Conservation (phyloP, 768 basidiomycete genomes). For the Lactarius hatsudake region DNA sequence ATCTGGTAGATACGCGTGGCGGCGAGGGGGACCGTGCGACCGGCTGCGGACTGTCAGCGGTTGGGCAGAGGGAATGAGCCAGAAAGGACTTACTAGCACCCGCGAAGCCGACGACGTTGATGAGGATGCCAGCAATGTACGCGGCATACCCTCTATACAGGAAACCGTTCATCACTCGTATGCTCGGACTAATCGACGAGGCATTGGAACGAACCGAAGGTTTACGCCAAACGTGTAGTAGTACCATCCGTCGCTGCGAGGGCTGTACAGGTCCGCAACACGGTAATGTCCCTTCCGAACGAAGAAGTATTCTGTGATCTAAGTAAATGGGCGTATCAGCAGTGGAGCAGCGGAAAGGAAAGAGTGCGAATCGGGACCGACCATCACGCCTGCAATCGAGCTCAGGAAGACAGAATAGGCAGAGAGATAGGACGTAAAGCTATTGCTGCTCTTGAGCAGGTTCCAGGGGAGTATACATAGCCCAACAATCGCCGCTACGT, state of each 20-base stretch:
- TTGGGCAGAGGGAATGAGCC: background rate
- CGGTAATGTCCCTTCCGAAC: constrained; percentile 67
- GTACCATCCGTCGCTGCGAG: constrained; percentile 61
- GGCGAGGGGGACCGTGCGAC: constrained; percentile 57
- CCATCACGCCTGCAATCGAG: constrained; percentile 81
- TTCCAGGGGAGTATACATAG: constrained; percentile 78
- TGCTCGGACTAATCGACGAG: background rate
- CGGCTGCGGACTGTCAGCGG: constrained; percentile 38
- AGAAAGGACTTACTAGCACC: constrained; percentile 55
- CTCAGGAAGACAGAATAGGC: constrained; percentile 80
- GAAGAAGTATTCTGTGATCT: constrained; percentile 80
- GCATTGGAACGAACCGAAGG: constrained; percentile 45
- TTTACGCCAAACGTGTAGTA: constrained; percentile 74
- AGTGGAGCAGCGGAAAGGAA: background rate
- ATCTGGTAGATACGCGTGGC: constrained; percentile 74
- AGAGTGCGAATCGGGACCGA: constrained; percentile 31
- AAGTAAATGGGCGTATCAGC: background rate
- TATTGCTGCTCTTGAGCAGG: constrained; percentile 66
- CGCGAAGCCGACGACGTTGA: constrained; percentile 81
- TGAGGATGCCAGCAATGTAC: constrained; percentile 71
- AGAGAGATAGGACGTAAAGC: constrained; percentile 77
- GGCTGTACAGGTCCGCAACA: constrained; percentile 67
- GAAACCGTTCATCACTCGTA: background rate
- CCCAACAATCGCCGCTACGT: constrained; percentile 75
- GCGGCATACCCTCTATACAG: constrained; percentile 54